Conservation (phyloP, 164 flowering plant species). For the Aristolochia fimbriata region DNA sequence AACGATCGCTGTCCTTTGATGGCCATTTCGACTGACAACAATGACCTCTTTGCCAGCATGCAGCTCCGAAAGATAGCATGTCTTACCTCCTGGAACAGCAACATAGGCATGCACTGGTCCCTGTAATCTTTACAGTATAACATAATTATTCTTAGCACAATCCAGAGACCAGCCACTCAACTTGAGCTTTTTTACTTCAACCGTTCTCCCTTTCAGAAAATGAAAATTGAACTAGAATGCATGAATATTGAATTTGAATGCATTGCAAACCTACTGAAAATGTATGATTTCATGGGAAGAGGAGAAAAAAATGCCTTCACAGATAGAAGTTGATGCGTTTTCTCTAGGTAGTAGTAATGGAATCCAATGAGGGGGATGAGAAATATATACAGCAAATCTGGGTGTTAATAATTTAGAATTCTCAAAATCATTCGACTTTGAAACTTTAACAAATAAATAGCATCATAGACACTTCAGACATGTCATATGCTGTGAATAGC, state of each 20-base stretch:
- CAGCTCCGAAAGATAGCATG: conserved; percentile 82
- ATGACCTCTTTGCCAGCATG: conserved; percentile 72
- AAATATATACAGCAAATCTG: too few relatives aligned
- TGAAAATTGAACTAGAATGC: neutral
- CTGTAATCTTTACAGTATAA: conserved; percentile 25
- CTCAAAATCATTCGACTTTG: too few relatives aligned
- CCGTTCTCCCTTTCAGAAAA: neutral
- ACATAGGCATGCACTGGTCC: conserved; percentile 94
- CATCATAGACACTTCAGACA: too few relatives aligned
- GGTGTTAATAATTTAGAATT: too few relatives aligned
- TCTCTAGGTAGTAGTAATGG: too few relatives aligned
- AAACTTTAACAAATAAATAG: too few relatives aligned
- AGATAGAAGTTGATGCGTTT: neutral
- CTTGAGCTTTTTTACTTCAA: neutral
- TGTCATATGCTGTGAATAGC: neutral
- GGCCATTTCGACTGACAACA: conserved; percentile 65
- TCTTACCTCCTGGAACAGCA: conserved; percentile 81
- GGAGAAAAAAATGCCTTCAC: neutral
- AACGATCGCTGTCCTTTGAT: conserved; percentile 65
- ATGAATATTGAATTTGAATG: neutral
- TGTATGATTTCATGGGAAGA: neutral
- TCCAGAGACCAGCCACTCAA: neutral
- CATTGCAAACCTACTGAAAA: too few relatives aligned
- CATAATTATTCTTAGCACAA: neutral
- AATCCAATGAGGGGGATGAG: too few relatives aligned